Evolutionary conservation across 2,329 filamentous ascomycete genomes (phyloP).

Genomic region (Aspergillus fijiensis): DNA sequence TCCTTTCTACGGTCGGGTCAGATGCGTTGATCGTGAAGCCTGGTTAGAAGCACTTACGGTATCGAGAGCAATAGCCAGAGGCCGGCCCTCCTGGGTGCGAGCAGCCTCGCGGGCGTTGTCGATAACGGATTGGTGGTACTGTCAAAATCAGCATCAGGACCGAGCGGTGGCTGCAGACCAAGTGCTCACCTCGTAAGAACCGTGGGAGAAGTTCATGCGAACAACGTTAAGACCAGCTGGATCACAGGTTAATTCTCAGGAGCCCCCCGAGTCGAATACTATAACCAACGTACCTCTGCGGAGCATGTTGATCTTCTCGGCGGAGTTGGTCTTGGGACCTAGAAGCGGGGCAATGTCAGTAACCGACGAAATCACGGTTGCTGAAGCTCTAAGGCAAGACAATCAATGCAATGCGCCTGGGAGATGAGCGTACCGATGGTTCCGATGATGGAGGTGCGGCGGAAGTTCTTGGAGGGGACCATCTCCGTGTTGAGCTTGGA

Average conservation of each 20-base stretch:
- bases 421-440: constrained; percentile 71
- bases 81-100: constrained; percentile 72
- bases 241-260: constrained; percentile 20
- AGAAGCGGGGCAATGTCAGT: constrained; percentile 24
- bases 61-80: constrained; percentile 90
- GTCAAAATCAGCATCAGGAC: not conserved
- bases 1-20: constrained; percentile 57
- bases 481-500: constrained; percentile 85
- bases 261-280: constrained; percentile 3
- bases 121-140: constrained; percentile 98
- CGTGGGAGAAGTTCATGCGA: constrained; percentile 99
- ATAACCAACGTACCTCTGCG: constrained; percentile 56
- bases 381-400: not conserved
- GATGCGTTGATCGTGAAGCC: not conserved
- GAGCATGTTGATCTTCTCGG: constrained; percentile 94
- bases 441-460: constrained; percentile 96
- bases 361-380: constrained; percentile 4
- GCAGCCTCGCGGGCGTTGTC: constrained; percentile 91
- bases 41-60: constrained; percentile 60
- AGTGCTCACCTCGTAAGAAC: constrained; percentile 67
- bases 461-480: constrained; percentile 83
- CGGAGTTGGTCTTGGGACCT: constrained; percentile 97
- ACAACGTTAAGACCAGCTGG: constrained; percentile 90
- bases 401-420: not conserved
- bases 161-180: constrained; percentile 4